Evolutionary conservation across 208 protist species (phyloP).

Genomic region (Acanthamoeba sp.): DNA sequence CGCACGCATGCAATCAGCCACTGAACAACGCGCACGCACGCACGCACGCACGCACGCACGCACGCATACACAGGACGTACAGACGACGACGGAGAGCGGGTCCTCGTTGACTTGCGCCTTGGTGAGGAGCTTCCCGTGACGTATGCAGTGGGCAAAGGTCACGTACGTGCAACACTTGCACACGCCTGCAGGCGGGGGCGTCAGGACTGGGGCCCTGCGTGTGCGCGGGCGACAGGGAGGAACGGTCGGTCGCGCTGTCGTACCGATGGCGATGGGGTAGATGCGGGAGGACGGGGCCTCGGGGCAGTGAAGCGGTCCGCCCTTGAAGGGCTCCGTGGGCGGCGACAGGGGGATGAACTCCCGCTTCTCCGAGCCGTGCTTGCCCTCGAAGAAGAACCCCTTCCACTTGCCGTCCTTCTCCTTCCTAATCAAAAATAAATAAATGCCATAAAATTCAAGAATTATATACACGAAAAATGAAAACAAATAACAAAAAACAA

Average conservation of each 20-base stretch:
- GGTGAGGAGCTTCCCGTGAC: not conserved
- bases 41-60: no score
- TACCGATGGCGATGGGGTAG: not conserved
- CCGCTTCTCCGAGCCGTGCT: not conserved
- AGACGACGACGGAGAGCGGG: not conserved
- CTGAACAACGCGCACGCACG: no score
- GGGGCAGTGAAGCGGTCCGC: not conserved
- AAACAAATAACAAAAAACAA: no score
- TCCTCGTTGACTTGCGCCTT: not conserved
- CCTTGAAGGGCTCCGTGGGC: not conserved
- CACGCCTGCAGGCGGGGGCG: not conserved
- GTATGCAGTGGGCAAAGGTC: not conserved
- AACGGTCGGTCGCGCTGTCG: no score
- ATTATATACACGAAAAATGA: no score
- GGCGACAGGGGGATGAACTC: not conserved
- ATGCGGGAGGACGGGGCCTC: not conserved
- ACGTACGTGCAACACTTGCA: not conserved
- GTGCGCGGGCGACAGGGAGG: not conserved
- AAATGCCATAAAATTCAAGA: no score
- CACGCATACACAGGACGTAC: no score
- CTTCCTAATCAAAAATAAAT: no score
- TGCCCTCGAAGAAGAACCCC: conserved; percentile 19
- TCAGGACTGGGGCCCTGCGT: no score
- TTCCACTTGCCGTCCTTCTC: not conserved
- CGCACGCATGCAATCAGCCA: no score